Percentiles rank a stretch among this genome's conserved stretches.
These are phyloP conservation scores for Chrysopogon serrulatus DNA, from an alignment of 176 grass and related monocot genomes.

Conservation along the genomic window DNA sequence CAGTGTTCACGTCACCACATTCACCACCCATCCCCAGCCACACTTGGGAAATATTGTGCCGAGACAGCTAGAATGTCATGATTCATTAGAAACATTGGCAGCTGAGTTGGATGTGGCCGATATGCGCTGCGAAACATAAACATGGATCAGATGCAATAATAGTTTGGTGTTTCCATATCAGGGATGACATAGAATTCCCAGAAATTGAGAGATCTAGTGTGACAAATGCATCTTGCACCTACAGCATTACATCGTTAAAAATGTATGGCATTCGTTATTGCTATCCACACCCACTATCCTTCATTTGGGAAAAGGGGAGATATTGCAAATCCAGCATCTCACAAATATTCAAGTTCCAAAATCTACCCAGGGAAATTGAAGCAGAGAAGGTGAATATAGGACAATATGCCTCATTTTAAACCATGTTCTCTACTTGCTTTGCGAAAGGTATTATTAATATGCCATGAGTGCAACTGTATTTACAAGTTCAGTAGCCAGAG, in stretches of 20 bases:
- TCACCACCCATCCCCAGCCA: neutral
- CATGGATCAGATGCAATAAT: neutral
- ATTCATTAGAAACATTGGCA: neutral
- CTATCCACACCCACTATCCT: neutral
- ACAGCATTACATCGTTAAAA: neutral
- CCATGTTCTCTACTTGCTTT: neutral
- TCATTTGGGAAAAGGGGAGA: neutral
- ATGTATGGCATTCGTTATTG: neutral
- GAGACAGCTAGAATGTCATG: neutral
- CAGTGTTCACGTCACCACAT: neutral
- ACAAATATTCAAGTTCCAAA: neutral
- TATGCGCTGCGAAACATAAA: neutral
- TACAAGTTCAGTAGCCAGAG: too few species aligned
- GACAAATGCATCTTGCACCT: neutral
- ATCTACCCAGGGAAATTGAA: neutral
- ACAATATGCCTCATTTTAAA: neutral
- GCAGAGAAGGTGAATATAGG: neutral
- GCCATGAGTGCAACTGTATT: too few species aligned
- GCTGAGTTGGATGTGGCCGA: neutral
- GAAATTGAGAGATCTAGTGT: neutral
- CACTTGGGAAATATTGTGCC: neutral
- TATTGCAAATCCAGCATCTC: neutral
- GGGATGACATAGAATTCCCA: neutral
- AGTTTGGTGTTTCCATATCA: neutral
- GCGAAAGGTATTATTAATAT: neutral